A percentile compares a stretch with the other conserved stretches of the same genome.
These are phyloP conservation scores for Apiospora sp. DNA, from an alignment of 2,329 filamentous ascomycete genomes.

Conservation along the genomic window DNA sequence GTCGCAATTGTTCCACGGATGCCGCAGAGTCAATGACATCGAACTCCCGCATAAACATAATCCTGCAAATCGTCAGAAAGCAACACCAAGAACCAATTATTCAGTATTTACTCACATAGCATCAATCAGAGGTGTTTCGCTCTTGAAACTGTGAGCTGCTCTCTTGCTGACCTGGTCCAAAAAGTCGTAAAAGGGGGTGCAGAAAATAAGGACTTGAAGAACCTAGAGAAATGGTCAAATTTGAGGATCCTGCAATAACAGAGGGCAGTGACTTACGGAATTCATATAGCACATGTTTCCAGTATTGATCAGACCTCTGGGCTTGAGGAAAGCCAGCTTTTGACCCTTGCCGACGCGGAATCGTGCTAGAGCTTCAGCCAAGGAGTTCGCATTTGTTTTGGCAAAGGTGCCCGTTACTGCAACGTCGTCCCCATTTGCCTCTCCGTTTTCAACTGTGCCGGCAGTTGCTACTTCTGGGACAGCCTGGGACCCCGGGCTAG, in stretches of 20 bases:
- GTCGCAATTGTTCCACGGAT: slow-evolving; percentile 75
- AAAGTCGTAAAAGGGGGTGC: slow-evolving; percentile 93
- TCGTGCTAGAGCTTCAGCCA: slow-evolving; percentile 73
- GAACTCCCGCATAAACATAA: slow-evolving; percentile 96
- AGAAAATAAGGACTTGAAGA: slow-evolving; percentile 94
- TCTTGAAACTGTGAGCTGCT: slow-evolving; percentile 91
- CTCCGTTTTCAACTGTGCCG: slow-evolving; percentile 32
- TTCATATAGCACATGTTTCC: slow-evolving; percentile 99
- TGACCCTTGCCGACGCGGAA: slow-evolving; percentile 72
- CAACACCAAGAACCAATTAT: neutral
- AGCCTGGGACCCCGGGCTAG: slow-evolving; percentile 29
- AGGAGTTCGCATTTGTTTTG: slow-evolving; percentile 50
- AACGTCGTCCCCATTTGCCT: slow-evolving; percentile 26
- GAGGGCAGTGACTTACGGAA: slow-evolving; percentile 71
- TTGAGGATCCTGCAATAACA: neutral
- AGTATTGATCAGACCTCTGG: slow-evolving; percentile 92
- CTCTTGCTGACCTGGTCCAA: slow-evolving; percentile 85
- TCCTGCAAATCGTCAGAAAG: slow-evolving; percentile 58
- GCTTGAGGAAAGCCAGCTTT: slow-evolving; percentile 85
- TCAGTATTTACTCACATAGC: slow-evolving; percentile 72
- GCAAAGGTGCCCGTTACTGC: slow-evolving; percentile 45
- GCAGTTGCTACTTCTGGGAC: slow-evolving; percentile 23
- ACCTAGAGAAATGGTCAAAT: slow-evolving; percentile 63
- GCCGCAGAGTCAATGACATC: slow-evolving; percentile 81
- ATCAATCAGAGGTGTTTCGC: slow-evolving; percentile 91